Conservation (phyloP, 345 rosid species). For the Aegle marmelos region DNA sequence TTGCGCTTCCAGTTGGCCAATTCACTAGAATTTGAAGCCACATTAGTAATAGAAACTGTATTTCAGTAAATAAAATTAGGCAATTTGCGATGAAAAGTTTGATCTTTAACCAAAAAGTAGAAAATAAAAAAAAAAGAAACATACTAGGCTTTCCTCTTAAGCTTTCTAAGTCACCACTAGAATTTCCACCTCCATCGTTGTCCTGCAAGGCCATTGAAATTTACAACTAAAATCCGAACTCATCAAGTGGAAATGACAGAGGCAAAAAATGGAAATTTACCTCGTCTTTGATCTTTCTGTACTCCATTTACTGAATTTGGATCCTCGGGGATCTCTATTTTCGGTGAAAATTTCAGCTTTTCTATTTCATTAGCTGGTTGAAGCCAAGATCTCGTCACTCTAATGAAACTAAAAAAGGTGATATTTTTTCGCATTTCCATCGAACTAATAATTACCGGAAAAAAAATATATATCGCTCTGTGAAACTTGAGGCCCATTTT, state of each 20-base stretch:
- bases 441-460: not conserved
- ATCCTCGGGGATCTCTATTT: conserved; percentile 33
- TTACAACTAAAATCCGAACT: not conserved
- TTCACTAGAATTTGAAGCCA: conserved; percentile 38
- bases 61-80: conserved; percentile 16
- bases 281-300: conserved; percentile 78
- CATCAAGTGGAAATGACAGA: not conserved
- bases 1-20: conserved; percentile 74
- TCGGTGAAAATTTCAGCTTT: not conserved
- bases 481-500: not conserved
- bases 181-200: conserved; percentile 25
- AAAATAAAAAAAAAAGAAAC: not conserved
- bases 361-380: not conserved
- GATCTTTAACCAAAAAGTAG: not conserved
- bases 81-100: not conserved
- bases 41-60: conserved; percentile 39
- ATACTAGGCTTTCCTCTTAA: conserved; percentile 32
- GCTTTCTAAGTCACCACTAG: conserved; percentile 40
- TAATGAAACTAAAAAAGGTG: not conserved
- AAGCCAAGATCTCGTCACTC: not conserved
- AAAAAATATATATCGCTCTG: not conserved
- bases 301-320: conserved; percentile 49
- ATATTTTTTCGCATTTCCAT: not conserved
- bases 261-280: conserved; percentile 21
- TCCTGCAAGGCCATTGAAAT: conserved; percentile 29